Conservation (phyloP, 2,329 filamentous ascomycete species). For the Geosmithia flava region DNA sequence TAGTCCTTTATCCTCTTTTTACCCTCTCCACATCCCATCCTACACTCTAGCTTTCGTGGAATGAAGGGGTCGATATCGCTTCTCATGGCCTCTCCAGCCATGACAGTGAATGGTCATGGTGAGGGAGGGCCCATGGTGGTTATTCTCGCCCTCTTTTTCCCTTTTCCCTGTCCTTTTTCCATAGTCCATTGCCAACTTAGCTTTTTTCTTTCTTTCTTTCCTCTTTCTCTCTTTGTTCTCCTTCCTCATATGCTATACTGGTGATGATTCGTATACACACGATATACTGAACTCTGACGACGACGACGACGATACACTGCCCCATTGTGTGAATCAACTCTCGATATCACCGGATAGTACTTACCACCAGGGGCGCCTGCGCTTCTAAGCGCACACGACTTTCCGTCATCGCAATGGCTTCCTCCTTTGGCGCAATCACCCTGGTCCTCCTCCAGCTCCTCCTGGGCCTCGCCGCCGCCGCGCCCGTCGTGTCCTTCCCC, state of each 20-base stretch:
- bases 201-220: slow-evolving; percentile 2
- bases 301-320: neutral
- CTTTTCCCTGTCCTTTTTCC: neutral
- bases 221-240: slow-evolving; percentile 5
- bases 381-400: slow-evolving; percentile 8
- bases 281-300: slow-evolving; percentile 1
- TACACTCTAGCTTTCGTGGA: slow-evolving; percentile 13
- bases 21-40: slow-evolving; percentile 1
- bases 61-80: slow-evolving; percentile 23
- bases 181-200: slow-evolving; percentile 5
- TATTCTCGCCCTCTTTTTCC: neutral
- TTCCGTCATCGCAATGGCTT: slow-evolving; percentile 14
- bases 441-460: slow-evolving; percentile 6
- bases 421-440: slow-evolving; percentile 10
- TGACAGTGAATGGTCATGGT: slow-evolving; percentile 3
- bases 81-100: slow-evolving; percentile 13
- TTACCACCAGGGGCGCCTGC: slow-evolving; percentile 3
- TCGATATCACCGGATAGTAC: neutral
- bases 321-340: too few relatives aligned
- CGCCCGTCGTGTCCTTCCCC: slow-evolving; percentile 48
- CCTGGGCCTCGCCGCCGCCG: slow-evolving; percentile 11
- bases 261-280: too few relatives aligned
- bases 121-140: neutral
- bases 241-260: too few relatives aligned
- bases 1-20: neutral